Percentiles rank a stretch among this genome's conserved stretches.
Conservation (phyloP, 1,139 yeast genomes). For the Yueomyces sp. region DNA sequence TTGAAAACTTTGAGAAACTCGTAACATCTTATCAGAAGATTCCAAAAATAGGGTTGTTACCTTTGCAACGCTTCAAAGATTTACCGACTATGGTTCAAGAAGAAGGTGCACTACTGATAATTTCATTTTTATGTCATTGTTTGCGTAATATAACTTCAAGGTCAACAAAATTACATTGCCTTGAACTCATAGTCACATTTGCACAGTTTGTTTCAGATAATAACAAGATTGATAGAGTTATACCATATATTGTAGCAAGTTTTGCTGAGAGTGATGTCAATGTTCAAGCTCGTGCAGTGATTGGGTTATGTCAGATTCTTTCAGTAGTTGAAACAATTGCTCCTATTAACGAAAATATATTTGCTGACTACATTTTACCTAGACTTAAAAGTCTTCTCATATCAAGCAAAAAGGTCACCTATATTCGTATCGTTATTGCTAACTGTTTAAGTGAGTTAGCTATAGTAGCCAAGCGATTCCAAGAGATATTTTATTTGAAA, state of each 20-base stretch:
- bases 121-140: conserved; percentile 53
- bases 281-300: conserved; percentile 52
- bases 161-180: conserved; percentile 50
- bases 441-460: conserved; percentile 61
- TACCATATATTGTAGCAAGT: conserved; percentile 61
- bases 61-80: background rate
- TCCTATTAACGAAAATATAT: conserved; percentile 62
- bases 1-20: background rate
- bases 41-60: background rate
- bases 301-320: conserved; percentile 47
- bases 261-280: conserved; percentile 39
- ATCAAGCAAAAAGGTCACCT: conserved; percentile 26
- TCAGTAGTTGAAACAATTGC: conserved; percentile 54
- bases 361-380: conserved; percentile 76
- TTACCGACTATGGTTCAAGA: conserved; percentile 14
- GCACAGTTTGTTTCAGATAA: conserved; percentile 74
- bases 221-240: conserved; percentile 69
- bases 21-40: background rate
- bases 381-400: conserved; percentile 39
- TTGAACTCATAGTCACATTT: conserved; percentile 65
- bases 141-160: conserved; percentile 55
- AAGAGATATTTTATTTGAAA: conserved; percentile 50
- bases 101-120: conserved; percentile 41
- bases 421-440: conserved; percentile 60
- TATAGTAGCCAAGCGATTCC: conserved; percentile 46